phyloP scores from a whole-genome alignment of 495 filamentous ascomycete species.

The Penicillium riverlandense region DNA sequence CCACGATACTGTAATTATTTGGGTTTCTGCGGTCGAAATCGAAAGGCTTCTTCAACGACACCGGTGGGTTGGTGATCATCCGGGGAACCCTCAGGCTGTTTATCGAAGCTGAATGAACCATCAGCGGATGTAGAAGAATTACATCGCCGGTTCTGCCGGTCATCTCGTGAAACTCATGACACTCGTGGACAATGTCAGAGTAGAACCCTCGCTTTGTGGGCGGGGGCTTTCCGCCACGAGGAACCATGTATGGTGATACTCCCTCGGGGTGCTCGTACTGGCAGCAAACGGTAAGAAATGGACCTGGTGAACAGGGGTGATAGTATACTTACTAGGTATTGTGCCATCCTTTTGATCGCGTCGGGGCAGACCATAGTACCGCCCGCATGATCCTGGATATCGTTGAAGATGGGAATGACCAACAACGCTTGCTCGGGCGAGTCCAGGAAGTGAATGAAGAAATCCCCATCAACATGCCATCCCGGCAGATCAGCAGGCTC shows the following conservation, averaged over 20 bases:
- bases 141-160: conserved; percentile 61
- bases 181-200: conserved; percentile 36
- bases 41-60: conserved; percentile 56
- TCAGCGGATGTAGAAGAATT: conserved; percentile 64
- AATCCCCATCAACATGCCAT: conserved; percentile 76
- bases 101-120: conserved; percentile 58
- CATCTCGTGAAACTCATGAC: conserved; percentile 55
- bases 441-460: conserved; percentile 70
- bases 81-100: conserved; percentile 53
- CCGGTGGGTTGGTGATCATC: conserved; percentile 69
- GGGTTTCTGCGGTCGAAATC: conserved; percentile 53
- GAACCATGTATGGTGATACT: conserved; percentile 58
- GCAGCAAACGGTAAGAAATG: neutral
- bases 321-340: conserved; percentile 38
- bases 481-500: conserved; percentile 42
- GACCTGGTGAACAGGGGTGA: neutral
- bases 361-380: conserved; percentile 61
- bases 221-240: conserved; percentile 36
- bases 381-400: conserved; percentile 54
- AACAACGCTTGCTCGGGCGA: conserved; percentile 65
- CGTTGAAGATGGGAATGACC: conserved; percentile 63
- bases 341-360: conserved; percentile 50
- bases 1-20: conserved; percentile 56
- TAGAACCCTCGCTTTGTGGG: conserved; percentile 47
- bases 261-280: conserved; percentile 59